These are phyloP conservation scores for Pleurotus tuoliensis DNA, from an alignment of 768 basidiomycete species.

Conservation along the genomic window DNA sequence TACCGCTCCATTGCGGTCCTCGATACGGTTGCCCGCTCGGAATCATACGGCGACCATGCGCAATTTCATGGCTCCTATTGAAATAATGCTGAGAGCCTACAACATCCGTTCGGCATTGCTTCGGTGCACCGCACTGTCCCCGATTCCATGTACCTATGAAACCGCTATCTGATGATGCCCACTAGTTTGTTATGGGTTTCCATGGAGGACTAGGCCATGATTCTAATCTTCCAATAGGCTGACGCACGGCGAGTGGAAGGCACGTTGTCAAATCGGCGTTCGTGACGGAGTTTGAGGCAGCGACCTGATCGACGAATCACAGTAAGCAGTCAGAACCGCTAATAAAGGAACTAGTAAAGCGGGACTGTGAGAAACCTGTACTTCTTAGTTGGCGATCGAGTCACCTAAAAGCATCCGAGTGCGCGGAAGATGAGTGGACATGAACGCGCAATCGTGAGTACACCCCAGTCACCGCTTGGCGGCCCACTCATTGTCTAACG, in stretches of 20 bases:
- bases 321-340: not conserved
- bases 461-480: too few species aligned
- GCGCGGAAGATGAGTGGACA: too few species aligned
- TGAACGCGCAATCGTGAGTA: too few species aligned
- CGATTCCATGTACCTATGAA: not conserved
- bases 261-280: not conserved
- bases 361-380: too few species aligned
- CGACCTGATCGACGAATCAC: not conserved
- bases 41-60: not conserved
- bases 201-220: not conserved
- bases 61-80: not conserved
- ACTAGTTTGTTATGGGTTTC: not conserved
- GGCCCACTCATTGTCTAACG: too few species aligned
- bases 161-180: not conserved
- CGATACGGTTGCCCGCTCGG: slow-evolving; percentile 4
- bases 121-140: slow-evolving; percentile 7
- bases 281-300: too few species aligned
- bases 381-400: too few species aligned
- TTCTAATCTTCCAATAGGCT: slow-evolving; percentile 1
- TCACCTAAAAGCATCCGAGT: too few species aligned
- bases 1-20: not conserved
- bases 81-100: not conserved
- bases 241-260: slow-evolving; percentile 4
- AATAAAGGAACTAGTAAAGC: too few species aligned
- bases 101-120: not conserved